A percentile compares a stretch with the other conserved stretches of the same genome.
Evolutionary conservation across 176 grass and related monocot genomes (phyloP).

Genomic region (Raddia guianensis): DNA sequence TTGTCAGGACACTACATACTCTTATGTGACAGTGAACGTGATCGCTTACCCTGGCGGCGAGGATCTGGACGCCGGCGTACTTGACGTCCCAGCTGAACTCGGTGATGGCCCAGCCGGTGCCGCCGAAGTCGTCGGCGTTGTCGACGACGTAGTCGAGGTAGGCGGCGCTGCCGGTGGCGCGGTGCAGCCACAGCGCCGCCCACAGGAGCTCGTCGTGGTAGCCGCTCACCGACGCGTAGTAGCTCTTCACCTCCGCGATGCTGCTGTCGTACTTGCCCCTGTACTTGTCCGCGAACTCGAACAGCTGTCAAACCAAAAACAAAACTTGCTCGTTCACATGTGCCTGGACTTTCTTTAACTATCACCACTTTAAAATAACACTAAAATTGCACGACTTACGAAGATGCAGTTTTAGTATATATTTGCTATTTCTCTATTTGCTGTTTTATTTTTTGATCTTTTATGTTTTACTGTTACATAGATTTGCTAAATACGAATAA

Average conservation of each 20-base stretch:
- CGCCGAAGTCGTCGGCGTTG: constrained; percentile 63
- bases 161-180: constrained; percentile 52
- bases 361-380: too few species aligned
- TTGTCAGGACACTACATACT: too few species aligned
- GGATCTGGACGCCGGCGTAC: constrained; percentile 84
- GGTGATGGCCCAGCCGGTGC: constrained; percentile 79
- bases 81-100: constrained; percentile 98
- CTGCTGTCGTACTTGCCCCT: constrained; percentile 76
- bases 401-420: too few species aligned
- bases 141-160: constrained; percentile 79
- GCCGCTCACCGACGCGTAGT: constrained; percentile 83
- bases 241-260: constrained; percentile 84
- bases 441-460: too few species aligned
- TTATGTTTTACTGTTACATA: too few species aligned
- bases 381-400: too few species aligned
- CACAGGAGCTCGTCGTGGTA: constrained; percentile 87
- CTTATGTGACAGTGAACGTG: too few species aligned
- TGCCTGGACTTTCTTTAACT: too few species aligned
- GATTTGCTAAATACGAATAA: too few species aligned
- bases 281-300: constrained; percentile 84
- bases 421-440: too few species aligned
- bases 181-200: constrained; percentile 85
- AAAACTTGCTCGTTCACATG: too few species aligned
- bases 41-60: constrained; percentile 73
- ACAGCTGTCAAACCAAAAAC: constrained; percentile 20